Evolutionary conservation across 768 basidiomycete genomes (phyloP).

Genomic region (Trametes villosa): DNA sequence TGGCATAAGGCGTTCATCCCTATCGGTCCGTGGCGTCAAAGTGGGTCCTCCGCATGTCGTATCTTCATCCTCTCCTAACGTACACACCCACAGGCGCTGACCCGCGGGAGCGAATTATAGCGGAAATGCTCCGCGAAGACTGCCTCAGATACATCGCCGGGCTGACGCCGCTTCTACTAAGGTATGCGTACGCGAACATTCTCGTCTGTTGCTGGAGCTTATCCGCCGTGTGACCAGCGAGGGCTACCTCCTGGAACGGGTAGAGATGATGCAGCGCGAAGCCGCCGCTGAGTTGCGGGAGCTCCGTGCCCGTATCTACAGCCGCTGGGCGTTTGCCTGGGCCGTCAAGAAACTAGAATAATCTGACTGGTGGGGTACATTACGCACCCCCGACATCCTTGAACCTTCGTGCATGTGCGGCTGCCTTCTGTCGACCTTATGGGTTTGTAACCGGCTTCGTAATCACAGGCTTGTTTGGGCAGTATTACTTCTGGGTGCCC

Average conservation of each 20-base stretch:
- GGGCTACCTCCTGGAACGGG: slow-evolving; percentile 36
- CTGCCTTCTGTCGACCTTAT: not conserved
- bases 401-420: slow-evolving; percentile 1
- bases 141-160: slow-evolving; percentile 33
- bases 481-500: not conserved
- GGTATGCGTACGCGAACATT: slow-evolving; percentile 15
- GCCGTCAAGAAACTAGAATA: slow-evolving; percentile 38
- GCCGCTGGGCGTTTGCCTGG: slow-evolving; percentile 39
- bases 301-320: slow-evolving; percentile 33
- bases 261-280: slow-evolving; percentile 34
- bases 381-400: not conserved
- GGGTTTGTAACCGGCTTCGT: not conserved
- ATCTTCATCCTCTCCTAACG: not conserved
- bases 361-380: not conserved
- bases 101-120: slow-evolving; percentile 30
- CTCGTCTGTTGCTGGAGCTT: not conserved
- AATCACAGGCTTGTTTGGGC: not conserved
- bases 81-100: slow-evolving; percentile 19
- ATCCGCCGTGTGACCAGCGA: slow-evolving; percentile 24
- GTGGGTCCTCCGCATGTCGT: slow-evolving; percentile 22
- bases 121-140: slow-evolving; percentile 37
- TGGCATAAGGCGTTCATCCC: slow-evolving; percentile 39
- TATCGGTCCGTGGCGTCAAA: slow-evolving; percentile 37
- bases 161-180: slow-evolving; percentile 34
- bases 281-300: slow-evolving; percentile 33